Percentiles rank a stretch among this genome's conserved stretches.
These are phyloP conservation scores for Parathielavia hyrcaniae DNA, from an alignment of 495 filamentous ascomycete genomes.

Conservation along the genomic window DNA sequence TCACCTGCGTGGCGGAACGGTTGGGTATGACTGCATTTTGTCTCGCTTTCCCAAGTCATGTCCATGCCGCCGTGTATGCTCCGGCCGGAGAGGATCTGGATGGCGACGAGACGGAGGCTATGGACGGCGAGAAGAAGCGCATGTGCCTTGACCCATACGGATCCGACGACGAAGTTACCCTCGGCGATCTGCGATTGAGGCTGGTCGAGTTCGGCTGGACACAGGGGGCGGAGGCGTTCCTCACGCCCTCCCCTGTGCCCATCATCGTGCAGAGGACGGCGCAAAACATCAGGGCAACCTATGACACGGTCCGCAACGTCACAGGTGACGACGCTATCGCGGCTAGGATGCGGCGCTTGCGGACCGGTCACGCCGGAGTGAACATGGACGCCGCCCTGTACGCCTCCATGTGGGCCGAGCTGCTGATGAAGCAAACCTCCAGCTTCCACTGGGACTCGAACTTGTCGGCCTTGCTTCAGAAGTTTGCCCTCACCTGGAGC, in stretches of 20 bases:
- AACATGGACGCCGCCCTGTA: conserved; percentile 67
- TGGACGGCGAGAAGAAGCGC: conserved; percentile 36
- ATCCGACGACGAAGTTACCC: conserved; percentile 57
- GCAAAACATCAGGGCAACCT: conserved; percentile 64
- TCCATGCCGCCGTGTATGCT: conserved; percentile 64
- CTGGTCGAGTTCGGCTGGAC: conserved; percentile 59
- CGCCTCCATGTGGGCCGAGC: conserved; percentile 66
- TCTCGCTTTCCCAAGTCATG: conserved; percentile 73
- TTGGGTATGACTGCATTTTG: conserved; percentile 65
- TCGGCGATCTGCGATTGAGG: conserved; percentile 52
- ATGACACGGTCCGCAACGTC: conserved; percentile 32
- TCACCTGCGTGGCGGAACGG: conserved; percentile 41
- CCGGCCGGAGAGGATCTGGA: conserved; percentile 56
- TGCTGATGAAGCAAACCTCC: conserved; percentile 52
- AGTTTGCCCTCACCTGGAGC: conserved; percentile 61
- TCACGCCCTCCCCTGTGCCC: conserved; percentile 53
- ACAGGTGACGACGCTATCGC: conserved; percentile 9
- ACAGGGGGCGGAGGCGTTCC: conserved; percentile 48
- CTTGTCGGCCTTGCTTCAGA: conserved; percentile 56
- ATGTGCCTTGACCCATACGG: conserved; percentile 86
- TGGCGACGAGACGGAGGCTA: conserved; percentile 34
- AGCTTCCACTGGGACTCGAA: conserved; percentile 39
- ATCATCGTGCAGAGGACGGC: conserved; percentile 70
- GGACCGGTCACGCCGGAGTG: conserved; percentile 34
- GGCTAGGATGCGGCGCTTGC: conserved; percentile 34